Evolutionary conservation across 495 filamentous ascomycete genomes (phyloP).

Genomic region (Talaromyces wortmannii): DNA sequence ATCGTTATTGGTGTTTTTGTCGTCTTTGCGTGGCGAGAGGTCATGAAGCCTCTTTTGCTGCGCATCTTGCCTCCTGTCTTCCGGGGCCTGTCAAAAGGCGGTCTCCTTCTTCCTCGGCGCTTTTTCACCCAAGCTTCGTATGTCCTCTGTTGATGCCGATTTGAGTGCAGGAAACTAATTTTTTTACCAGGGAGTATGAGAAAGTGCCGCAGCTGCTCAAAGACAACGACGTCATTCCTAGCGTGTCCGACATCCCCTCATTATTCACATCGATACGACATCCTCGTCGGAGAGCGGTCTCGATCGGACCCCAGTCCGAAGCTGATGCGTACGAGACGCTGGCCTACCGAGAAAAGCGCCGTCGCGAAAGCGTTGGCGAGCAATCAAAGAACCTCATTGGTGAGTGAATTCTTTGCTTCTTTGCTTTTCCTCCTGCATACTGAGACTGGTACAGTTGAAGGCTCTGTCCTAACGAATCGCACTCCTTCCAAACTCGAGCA

Average conservation of each 20-base stretch:
- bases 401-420: background rate
- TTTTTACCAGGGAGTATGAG: conserved; percentile 61
- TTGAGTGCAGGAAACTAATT: background rate
- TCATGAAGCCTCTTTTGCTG: conserved; percentile 77
- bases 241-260: conserved; percentile 73
- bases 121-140: conserved; percentile 86
- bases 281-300: conserved; percentile 73
- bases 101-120: conserved; percentile 70
- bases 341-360: conserved; percentile 78
- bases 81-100: conserved; percentile 71
- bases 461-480: conserved; percentile 1
- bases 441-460: background rate
- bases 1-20: conserved; percentile 72
- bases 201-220: conserved; percentile 69
- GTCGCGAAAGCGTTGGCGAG: conserved; percentile 62
- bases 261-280: conserved; percentile 74
- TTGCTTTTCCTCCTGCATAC: no score
- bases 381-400: background rate
- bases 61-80: conserved; percentile 77
- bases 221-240: conserved; percentile 81
- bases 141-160: conserved; percentile 16
- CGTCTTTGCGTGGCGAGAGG: conserved; percentile 83
- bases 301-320: conserved; percentile 87
- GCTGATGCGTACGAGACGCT: conserved; percentile 95
- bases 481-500: conserved; percentile 44